A percentile compares a stretch with the other conserved stretches of the same genome.
These are phyloP conservation scores for Acanthamoeba triangularis DNA, from an alignment of 208 protist species.

Conservation along the genomic window DNA sequence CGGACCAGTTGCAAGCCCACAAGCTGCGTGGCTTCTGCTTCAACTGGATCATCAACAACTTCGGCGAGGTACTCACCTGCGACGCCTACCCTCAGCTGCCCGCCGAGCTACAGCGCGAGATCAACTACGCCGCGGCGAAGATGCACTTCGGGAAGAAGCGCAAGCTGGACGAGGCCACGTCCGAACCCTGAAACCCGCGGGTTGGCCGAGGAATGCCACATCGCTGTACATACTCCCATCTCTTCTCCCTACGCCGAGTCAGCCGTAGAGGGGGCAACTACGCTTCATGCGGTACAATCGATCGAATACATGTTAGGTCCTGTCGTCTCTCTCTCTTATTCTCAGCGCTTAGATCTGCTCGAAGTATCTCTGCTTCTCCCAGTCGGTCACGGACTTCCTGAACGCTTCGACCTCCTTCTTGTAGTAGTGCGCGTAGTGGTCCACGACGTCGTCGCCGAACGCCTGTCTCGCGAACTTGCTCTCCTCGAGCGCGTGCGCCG, in stretches of 20 bases:
- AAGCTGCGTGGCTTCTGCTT: slow-evolving; percentile 60
- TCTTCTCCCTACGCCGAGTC: neutral
- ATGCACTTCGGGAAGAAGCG: slow-evolving; percentile 68
- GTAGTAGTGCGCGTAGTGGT: slow-evolving; percentile 73
- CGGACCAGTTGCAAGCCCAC: slow-evolving; percentile 50
- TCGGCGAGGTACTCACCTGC: slow-evolving; percentile 53
- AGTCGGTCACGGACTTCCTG: slow-evolving; percentile 61
- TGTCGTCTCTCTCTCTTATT: neutral
- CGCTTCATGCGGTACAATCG: neutral
- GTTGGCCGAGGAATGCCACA: neutral
- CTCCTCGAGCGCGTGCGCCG: slow-evolving; percentile 16
- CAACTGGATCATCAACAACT: slow-evolving; percentile 75
- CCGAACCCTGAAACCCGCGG: neutral
- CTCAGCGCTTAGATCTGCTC: slow-evolving; percentile 19
- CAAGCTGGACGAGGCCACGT: neutral
- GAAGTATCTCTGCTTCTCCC: slow-evolving; percentile 64
- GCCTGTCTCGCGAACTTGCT: slow-evolving; percentile 28
- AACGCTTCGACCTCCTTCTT: slow-evolving; percentile 56
- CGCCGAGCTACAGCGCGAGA: slow-evolving; percentile 15
- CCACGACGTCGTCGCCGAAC: slow-evolving; percentile 59
- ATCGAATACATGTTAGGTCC: neutral
- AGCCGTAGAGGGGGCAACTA: neutral
- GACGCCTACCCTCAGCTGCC: slow-evolving; percentile 51
- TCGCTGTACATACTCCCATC: neutral
- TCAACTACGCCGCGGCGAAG: slow-evolving; percentile 57